Base-by-base conservation (phyloP, 352 stramenopile genomes). In the Thraustochytrium striatum region DNA sequence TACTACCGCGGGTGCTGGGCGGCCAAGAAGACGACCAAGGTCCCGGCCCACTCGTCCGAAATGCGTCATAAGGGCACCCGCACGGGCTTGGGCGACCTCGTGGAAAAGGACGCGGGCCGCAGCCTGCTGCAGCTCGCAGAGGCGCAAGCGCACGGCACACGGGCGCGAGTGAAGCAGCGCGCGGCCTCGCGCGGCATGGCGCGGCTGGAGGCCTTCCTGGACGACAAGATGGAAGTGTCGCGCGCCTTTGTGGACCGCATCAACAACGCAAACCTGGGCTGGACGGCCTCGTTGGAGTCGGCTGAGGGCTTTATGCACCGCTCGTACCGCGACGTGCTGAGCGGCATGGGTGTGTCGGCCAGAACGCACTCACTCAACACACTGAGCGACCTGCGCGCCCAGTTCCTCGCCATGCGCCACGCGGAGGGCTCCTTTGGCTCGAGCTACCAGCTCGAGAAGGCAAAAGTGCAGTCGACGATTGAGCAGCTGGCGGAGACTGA, bases 1-100 rank as follows among this genome's bases (percentile, higher is more conserved):
- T 75, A 35, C 52, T 75, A 70, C 25, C 61, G 35, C 19, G 65
- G 65, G 0, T 75, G 65, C 43, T 75, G 58, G 25, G 65, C 68
- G 5, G 65, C n/a, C 5, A 32, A 32, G 5, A 75, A 75, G 11
- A 25, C 25, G 25, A 9, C 5, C 21, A 61, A 16, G 5, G 43
- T 72, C 1, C 0, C 50, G 0, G 32, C 1, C 0, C 65, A 75
- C 65, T 75, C 65, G 9, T 75, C 65, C 7, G 41, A 75, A n/a
- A 61, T 75, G 65, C 44, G 19, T 36, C 5, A 5, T 32, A 75
- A 35, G 19, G 11, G 1, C 52, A 43, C 5, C 43, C 28, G 35
- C 43, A 61, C 5, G 8, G 30, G 7, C 61, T 55, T 2, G 43
- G 16, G 44, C 68, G 32, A 58, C 30, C 65, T 38, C 44, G 47